Base-by-base conservation (phyloP, 176 grass and related monocot species). In the Oryza coarctata region DNA sequence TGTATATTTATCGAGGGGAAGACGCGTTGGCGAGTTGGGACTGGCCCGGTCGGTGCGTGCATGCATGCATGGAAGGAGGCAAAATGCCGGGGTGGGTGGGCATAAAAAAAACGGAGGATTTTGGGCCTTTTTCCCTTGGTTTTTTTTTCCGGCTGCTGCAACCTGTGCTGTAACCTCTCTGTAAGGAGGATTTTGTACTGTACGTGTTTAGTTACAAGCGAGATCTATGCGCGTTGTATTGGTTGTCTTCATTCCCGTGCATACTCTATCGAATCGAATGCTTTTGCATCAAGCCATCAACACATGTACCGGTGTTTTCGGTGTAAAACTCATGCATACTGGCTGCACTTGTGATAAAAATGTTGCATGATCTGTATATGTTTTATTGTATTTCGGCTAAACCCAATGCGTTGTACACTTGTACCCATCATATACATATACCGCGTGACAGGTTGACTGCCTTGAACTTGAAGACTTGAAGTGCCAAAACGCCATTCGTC, bases 11-110 rank as follows among this genome's bases (percentile, higher is more conserved):
- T 72, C 52, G 61, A 79, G 40, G 29, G 17, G 76, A 89, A 85
- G 76, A 89, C 87, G 87, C 87, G 87, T 83, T 41, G 79, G 47
- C 60, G 13, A 27, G 62, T 65, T 67, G 58, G 27, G 60, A 78
- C 50, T 78, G 86, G 52, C 86, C 32, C 0, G 80, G 80, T 73
- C 81, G 86, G 81, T 47, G 77, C 55, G 55, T 55, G 39, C 71
- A 38, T 83, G 39, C 71, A 38, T 83, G 44, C 27, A 12, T 47
- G 32, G 17, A 15, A 1, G 70, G 47, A 81, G 27, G 71, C 45
- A 63, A 86, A 81, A 70, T 15, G 31, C 6, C 38, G 30, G 11
- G 85, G 79, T 80, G 47, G 63, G 5, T 70, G 49, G 18, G 70
- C 63, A 63, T 64, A 44, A 89, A 69, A 89, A 69, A 74, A 39